These are phyloP conservation scores for Pseudoscleropodium purum DNA, from an alignment of 225 moss, liverwort and hornwort genomes.

Conservation along the genomic window DNA sequence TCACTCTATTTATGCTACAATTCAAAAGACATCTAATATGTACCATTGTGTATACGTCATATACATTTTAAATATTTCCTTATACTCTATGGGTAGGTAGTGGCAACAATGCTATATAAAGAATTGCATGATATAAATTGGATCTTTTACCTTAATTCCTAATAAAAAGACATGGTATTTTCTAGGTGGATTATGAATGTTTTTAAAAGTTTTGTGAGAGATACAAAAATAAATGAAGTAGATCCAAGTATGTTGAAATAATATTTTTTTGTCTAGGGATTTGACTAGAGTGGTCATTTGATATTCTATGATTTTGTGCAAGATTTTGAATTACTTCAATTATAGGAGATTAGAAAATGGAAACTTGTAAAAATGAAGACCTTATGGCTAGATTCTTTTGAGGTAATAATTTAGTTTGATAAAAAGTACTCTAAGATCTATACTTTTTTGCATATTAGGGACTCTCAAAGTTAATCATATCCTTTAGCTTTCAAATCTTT, in stretches of 20 bases:
- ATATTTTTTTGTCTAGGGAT: rapidly evolving
- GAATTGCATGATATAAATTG: too few relatives aligned
- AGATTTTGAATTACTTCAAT: background rate
- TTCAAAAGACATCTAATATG: background rate
- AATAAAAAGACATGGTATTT: background rate
- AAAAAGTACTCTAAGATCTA: too few relatives aligned
- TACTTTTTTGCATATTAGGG: background rate
- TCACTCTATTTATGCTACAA: background rate
- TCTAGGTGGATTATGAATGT: background rate
- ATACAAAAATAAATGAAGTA: background rate
- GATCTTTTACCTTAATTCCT: background rate
- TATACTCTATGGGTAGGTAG: background rate
- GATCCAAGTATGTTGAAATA: background rate
- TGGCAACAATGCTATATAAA: rapidly evolving
- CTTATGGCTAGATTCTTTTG: too few relatives aligned
- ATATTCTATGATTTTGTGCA: background rate
- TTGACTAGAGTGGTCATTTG: background rate
- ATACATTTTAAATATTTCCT: background rate
- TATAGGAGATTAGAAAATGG: rapidly evolving
- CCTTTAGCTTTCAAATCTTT: too few relatives aligned
- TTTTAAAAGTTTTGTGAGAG: too few relatives aligned
- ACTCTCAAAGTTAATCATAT: rapidly evolving
- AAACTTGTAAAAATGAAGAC: background rate
- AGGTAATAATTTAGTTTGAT: background rate
- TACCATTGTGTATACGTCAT: background rate